Evolutionary conservation across 441 rosid species (phyloP).

Genomic region (Daphne laureola): DNA sequence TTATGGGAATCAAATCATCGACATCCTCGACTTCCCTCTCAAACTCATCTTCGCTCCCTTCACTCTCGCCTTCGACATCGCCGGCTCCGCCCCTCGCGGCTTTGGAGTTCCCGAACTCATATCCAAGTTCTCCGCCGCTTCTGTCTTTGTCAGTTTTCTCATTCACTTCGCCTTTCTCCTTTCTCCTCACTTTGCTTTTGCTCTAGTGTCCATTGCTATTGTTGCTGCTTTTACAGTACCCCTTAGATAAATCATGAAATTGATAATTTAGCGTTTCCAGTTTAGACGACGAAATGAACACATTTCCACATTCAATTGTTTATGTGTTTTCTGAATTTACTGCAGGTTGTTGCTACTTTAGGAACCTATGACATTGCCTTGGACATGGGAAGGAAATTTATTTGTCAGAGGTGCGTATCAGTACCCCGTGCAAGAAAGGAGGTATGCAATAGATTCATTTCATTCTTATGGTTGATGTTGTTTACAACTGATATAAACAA

Average conservation of each 20-base stretch:
- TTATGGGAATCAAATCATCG: conserved; percentile 60
- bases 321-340: conserved; percentile 9
- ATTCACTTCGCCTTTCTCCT: neutral
- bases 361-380: conserved; percentile 85
- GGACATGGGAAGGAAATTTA: conserved; percentile 82
- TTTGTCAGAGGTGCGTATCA: conserved; percentile 67
- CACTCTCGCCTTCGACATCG: conserved; percentile 79
- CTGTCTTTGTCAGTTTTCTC: conserved; percentile 53
- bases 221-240: neutral
- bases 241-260: conserved; percentile 3
- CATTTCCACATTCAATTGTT: conserved; percentile 3
- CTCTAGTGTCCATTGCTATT: neutral
- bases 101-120: conserved; percentile 78
- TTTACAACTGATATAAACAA: no score
- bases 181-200: conserved; percentile 1
- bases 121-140: conserved; percentile 57
- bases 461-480: no score
- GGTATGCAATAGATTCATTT: no score
- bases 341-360: conserved; percentile 77
- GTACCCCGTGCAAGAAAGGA: conserved; percentile 1
- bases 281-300: neutral
- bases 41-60: conserved; percentile 72
- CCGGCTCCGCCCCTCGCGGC: conserved; percentile 89
- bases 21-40: conserved; percentile 63
- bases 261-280: neutral